Evolutionary conservation across 345 rosid genomes (phyloP).

Genomic region (Syzygium aromaticum): DNA sequence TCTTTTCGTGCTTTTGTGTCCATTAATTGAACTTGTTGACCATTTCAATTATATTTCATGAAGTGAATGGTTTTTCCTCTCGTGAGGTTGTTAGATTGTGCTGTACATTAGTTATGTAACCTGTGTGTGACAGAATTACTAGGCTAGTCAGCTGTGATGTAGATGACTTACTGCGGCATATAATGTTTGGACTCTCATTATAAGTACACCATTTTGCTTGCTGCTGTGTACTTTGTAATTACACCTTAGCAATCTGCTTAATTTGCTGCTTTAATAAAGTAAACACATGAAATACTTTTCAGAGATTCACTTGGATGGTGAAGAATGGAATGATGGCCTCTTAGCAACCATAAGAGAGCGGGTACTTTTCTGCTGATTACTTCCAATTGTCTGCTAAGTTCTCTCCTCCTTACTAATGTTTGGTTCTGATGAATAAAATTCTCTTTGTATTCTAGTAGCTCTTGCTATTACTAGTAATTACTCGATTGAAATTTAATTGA

Average conservation of each 20-base stretch:
- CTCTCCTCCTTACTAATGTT: not conserved
- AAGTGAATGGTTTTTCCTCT: not conserved
- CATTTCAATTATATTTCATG: not conserved
- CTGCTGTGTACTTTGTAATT: not conserved
- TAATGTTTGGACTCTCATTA: not conserved
- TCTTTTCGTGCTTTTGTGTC: not conserved
- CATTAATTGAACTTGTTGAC: not conserved
- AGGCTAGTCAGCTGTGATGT: not conserved
- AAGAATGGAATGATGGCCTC: constrained; percentile 92
- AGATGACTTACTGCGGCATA: not conserved
- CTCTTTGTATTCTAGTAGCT: not conserved
- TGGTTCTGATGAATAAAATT: not conserved
- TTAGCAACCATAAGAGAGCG: constrained; percentile 86
- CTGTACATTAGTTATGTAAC: not conserved
- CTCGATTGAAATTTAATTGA: not conserved
- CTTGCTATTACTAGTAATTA: not conserved
- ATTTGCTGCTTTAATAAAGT: not conserved
- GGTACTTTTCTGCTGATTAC: constrained; percentile 29
- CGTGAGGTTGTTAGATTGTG: not conserved
- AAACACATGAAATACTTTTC: constrained; percentile 3
- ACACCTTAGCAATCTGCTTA: not conserved
- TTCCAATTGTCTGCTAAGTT: not conserved
- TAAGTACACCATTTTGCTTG: not conserved
- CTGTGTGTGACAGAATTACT: not conserved
- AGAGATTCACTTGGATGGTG: constrained; percentile 75